phyloP scores from a whole-genome alignment of 2,329 filamentous ascomycete species.

The Tympanopsis confertula region DNA sequence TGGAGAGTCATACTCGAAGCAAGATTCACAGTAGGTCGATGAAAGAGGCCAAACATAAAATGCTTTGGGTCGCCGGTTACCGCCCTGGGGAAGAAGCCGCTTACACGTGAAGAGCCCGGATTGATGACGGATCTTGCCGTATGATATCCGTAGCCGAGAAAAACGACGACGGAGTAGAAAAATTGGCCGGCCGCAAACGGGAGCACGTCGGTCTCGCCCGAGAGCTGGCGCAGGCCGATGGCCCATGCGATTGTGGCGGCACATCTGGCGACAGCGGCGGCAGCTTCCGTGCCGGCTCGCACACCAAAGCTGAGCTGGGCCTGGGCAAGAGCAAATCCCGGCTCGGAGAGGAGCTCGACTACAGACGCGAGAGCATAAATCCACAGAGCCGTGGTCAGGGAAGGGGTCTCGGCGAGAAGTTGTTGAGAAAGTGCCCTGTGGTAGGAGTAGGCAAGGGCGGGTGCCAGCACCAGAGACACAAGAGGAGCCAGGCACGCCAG shows the following conservation, averaged over 20 bases:
- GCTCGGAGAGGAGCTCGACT: conserved; percentile 74
- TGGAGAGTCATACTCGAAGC: conserved; percentile 78
- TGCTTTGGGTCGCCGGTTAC: conserved; percentile 14
- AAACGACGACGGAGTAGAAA: conserved; percentile 57
- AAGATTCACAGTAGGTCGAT: conserved; percentile 57
- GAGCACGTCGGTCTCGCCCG: conserved; percentile 57
- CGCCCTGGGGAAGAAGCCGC: conserved; percentile 52
- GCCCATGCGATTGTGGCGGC: conserved; percentile 61
- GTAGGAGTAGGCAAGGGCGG: conserved; percentile 58
- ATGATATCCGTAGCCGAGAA: conserved; percentile 55
- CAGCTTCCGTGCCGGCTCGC: conserved; percentile 72
- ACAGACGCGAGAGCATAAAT: conserved; percentile 45
- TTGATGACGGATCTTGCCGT: conserved; percentile 35
- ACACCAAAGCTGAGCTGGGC: conserved; percentile 69
- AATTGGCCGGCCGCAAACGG: conserved; percentile 85
- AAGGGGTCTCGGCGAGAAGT: conserved; percentile 45
- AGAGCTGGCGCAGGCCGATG: conserved; percentile 42
- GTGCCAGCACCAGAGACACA: conserved; percentile 54
- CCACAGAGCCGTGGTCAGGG: conserved; percentile 41
- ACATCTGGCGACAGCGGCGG: conserved; percentile 69
- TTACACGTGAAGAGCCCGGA: conserved; percentile 44
- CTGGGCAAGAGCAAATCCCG: conserved; percentile 79
- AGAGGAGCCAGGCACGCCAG: conserved; percentile 69
- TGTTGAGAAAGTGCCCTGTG: conserved; percentile 34
- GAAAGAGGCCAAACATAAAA: conserved; percentile 54